phyloP scores from a whole-genome alignment of 2,329 filamentous ascomycete genomes.

The Trichocomaceae sp. region DNA sequence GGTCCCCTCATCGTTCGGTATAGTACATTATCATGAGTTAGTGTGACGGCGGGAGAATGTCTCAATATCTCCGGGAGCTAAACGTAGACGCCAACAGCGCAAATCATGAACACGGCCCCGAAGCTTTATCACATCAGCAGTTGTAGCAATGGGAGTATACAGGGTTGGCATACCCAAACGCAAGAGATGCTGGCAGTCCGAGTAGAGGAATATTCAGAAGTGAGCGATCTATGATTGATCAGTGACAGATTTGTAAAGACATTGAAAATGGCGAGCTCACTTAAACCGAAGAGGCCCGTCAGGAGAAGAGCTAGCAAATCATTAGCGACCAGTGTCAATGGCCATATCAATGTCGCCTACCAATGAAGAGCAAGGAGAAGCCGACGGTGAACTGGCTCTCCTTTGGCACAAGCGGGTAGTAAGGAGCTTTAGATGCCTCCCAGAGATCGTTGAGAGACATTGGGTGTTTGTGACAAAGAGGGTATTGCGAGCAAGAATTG shows the following conservation, averaged over 20 bases:
- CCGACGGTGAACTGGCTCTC: conserved; percentile 75
- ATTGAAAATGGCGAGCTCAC: conserved; percentile 47
- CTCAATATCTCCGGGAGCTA: conserved; percentile 42
- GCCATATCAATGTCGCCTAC: conserved; percentile 30
- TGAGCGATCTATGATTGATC: conserved; percentile 61
- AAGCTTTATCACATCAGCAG: conserved; percentile 51
- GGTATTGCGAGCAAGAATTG: not conserved
- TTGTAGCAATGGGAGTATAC: not conserved
- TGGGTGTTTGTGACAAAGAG: conserved; percentile 16
- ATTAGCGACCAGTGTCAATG: not conserved
- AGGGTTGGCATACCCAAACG: conserved; percentile 66
- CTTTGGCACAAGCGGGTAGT: conserved; percentile 73
- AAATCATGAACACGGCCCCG: conserved; percentile 97
- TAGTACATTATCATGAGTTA: conserved; percentile 31
- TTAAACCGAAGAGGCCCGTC: conserved; percentile 75
- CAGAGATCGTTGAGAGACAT: conserved; percentile 80
- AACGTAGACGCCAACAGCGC: conserved; percentile 96
- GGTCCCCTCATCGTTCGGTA: conserved; percentile 25
- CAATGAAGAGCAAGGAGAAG: conserved; percentile 66
- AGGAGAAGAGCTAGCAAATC: conserved; percentile 53
- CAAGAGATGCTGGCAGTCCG: conserved; percentile 78
- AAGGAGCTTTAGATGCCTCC: conserved; percentile 86
- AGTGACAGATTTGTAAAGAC: not conserved
- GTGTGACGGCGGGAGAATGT: conserved; percentile 18
- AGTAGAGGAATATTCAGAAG: conserved; percentile 68